A percentile compares a stretch with the other conserved stretches of the same genome.
These are phyloP conservation scores for Mycoemilia scoparia DNA, from an alignment of 192 early-diverging fungal genomes.

Conservation along the genomic window DNA sequence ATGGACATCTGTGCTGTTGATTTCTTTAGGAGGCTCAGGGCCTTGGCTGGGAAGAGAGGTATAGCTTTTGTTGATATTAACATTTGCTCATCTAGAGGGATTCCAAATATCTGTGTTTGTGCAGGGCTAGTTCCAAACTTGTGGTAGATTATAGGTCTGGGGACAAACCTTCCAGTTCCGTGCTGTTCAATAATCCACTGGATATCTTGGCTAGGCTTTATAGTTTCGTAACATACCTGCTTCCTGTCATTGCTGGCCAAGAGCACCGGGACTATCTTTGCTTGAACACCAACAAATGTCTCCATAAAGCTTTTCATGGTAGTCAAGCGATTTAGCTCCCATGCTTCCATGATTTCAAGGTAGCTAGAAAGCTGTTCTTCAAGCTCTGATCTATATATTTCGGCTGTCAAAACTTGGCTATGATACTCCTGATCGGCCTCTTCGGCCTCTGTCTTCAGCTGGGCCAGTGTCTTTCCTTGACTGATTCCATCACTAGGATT, in stretches of 20 bases:
- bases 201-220: slow-evolving; percentile 61
- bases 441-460: slow-evolving; percentile 35
- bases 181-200: slow-evolving; percentile 61
- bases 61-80: slow-evolving; percentile 36
- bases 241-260: slow-evolving; percentile 28
- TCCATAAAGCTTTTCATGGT: slow-evolving; percentile 24
- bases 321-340: slow-evolving; percentile 33
- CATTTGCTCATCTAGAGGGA: slow-evolving; percentile 47
- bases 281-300: slow-evolving; percentile 17
- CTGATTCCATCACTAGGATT: slow-evolving; percentile 26
- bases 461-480: slow-evolving; percentile 14
- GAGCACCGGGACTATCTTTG: slow-evolving; percentile 16
- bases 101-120: slow-evolving; percentile 63
- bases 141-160: slow-evolving; percentile 50
- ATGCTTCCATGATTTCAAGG: slow-evolving; percentile 29
- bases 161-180: slow-evolving; percentile 44
- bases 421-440: slow-evolving; percentile 47
- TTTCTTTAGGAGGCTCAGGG: slow-evolving; percentile 39
- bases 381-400: slow-evolving; percentile 43
- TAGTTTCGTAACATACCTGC: slow-evolving; percentile 47
- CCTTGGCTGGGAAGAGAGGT: slow-evolving; percentile 40
- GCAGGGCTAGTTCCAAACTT: slow-evolving; percentile 48
- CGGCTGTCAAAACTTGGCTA: slow-evolving; percentile 39
- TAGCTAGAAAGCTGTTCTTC: slow-evolving; percentile 44
- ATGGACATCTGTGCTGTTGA: slow-evolving; percentile 9